phyloP scores from a whole-genome alignment of 2,329 filamentous ascomycete species.

The Sporothrix luriei region DNA sequence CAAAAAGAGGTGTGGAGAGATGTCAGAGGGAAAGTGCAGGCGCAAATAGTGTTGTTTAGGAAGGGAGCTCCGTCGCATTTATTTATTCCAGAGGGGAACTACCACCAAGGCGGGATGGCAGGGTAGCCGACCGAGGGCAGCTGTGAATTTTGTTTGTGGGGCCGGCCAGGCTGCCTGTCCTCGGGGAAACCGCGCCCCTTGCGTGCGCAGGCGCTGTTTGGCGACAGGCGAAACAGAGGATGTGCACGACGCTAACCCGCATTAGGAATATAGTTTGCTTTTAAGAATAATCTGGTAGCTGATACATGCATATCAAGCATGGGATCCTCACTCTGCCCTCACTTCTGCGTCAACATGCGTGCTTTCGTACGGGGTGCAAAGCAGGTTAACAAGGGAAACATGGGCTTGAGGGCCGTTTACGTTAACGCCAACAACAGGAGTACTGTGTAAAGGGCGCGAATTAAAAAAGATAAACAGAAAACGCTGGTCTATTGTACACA shows the following conservation, averaged over 20 bases:
- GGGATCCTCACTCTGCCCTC: conserved; percentile 1
- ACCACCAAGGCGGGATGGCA: not conserved
- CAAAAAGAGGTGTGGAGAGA: not conserved
- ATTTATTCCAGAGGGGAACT: conserved; percentile 28
- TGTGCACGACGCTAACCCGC: not conserved
- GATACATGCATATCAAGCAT: not conserved
- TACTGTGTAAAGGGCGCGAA: too few species aligned
- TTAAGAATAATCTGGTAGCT: not conserved
- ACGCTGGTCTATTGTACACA: conserved; percentile 2
- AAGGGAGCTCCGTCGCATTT: conserved; percentile 27
- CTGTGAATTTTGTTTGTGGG: conserved; percentile 29
- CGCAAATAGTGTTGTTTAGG: conserved; percentile 15
- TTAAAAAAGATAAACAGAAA: not conserved
- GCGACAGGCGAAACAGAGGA: conserved; percentile 3
- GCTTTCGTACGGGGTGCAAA: too few species aligned
- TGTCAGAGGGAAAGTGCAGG: conserved; percentile 15
- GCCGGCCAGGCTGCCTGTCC: conserved; percentile 25
- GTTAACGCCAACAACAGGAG: not conserved
- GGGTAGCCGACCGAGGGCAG: conserved; percentile 5
- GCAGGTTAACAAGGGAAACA: too few species aligned
- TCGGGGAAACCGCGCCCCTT: conserved; percentile 32
- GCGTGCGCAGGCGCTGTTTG: conserved; percentile 6
- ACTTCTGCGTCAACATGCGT: not conserved
- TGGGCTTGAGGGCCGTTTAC: not conserved
- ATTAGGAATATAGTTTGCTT: not conserved